Evolutionary conservation across 2,329 filamentous ascomycete species (phyloP).

Genomic region (Aspergillus sp.): DNA sequence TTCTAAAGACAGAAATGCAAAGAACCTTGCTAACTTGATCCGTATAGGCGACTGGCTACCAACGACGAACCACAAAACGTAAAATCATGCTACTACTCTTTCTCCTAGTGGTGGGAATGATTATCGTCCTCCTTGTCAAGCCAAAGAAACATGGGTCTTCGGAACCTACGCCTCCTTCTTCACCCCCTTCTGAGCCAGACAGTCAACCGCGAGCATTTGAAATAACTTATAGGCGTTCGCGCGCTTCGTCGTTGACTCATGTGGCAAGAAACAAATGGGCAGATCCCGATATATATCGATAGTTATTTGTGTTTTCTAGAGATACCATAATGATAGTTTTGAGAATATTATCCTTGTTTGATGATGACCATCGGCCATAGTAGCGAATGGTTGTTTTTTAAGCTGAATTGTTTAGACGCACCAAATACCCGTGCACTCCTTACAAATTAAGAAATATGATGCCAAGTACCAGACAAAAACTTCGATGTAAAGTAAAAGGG

Average conservation of each 20-base stretch:
- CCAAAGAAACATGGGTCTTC: conserved; percentile 54
- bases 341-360: conserved; percentile 5
- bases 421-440: neutral
- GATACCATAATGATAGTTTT: conserved; percentile 24
- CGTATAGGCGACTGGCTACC: conserved; percentile 72
- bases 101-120: conserved; percentile 78
- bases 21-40: conserved; percentile 5
- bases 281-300: conserved; percentile 38
- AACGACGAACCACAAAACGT: conserved; percentile 82
- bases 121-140: conserved; percentile 81
- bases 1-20: neutral
- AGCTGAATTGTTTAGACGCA: neutral
- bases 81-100: conserved; percentile 90
- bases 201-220: conserved; percentile 24
- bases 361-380: neutral
- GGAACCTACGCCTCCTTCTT: conserved; percentile 13
- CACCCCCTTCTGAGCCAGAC: conserved; percentile 24
- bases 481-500: neutral
- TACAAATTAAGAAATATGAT: neutral
- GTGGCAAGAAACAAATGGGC: conserved; percentile 31
- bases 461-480: neutral
- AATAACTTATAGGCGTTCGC: conserved; percentile 22
- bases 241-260: conserved; percentile 22
- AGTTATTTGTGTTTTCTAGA: conserved; percentile 16
- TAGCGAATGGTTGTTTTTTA: neutral